phyloP scores from a whole-genome alignment of 768 basidiomycete species.

The Lentinula aciculospora region DNA sequence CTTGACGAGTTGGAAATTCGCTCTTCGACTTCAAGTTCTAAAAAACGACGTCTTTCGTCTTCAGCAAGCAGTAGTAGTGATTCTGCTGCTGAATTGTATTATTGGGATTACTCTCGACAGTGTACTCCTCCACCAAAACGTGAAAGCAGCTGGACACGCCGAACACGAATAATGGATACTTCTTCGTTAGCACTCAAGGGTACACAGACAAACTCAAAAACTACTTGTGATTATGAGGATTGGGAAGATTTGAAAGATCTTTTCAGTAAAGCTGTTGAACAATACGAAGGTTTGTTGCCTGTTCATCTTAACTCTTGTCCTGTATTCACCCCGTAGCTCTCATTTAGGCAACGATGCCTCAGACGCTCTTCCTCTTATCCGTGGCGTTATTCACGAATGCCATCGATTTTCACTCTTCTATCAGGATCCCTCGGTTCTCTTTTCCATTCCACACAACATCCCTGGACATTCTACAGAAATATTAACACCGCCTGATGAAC shows the following conservation, averaged over 20 bases:
- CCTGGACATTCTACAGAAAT: conserved; percentile 12
- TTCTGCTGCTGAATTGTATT: conserved; percentile 14
- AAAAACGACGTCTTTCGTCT: background rate
- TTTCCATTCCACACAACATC: conserved; percentile 20
- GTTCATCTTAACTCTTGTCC: conserved; percentile 3
- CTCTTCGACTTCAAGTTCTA: background rate
- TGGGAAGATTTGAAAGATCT: conserved; percentile 68
- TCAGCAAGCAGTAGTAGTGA: background rate
- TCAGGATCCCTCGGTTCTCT: conserved; percentile 53
- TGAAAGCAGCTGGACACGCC: conserved; percentile 24
- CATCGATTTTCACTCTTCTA: conserved; percentile 53
- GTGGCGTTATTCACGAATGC: conserved; percentile 64
- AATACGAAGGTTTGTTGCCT: conserved; percentile 48
- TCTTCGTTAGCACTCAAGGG: conserved; percentile 28
- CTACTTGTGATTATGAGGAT: conserved; percentile 38
- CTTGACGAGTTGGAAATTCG: conserved; percentile 8
- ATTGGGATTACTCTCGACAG: conserved; percentile 31
- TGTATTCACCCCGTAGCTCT: background rate
- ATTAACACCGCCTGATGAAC: conserved; percentile 14
- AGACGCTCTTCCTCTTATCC: conserved; percentile 49
- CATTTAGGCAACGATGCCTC: conserved; percentile 35
- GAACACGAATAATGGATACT: conserved; percentile 34
- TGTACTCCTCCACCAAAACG: conserved; percentile 20
- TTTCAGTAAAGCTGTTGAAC: conserved; percentile 48
- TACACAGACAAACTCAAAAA: conserved; percentile 11